phyloP scores from a whole-genome alignment of 2,329 filamentous ascomycete genomes.

The Xylariales sp. region DNA sequence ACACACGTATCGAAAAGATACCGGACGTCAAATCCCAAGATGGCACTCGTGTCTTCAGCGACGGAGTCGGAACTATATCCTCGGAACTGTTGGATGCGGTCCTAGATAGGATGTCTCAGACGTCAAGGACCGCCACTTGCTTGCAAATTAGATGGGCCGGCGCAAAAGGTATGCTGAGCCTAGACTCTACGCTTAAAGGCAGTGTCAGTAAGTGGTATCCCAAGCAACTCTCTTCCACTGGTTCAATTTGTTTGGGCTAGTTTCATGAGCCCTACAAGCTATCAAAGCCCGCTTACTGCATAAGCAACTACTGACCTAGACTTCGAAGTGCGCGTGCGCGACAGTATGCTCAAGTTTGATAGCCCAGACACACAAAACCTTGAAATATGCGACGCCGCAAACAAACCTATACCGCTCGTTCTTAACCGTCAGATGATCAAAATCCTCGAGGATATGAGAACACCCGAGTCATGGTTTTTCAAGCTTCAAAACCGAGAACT shows the following conservation, averaged over 20 bases:
- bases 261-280: neutral
- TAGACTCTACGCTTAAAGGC: constrained; percentile 71
- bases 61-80: constrained; percentile 83
- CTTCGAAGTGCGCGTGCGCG: constrained; percentile 65
- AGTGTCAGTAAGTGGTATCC: constrained; percentile 51
- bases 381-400: constrained; percentile 78
- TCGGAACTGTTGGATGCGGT: constrained; percentile 67
- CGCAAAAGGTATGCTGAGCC: constrained; percentile 78
- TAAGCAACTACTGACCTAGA: constrained; percentile 8
- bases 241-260: neutral
- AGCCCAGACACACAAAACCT: constrained; percentile 66
- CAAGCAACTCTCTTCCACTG: neutral
- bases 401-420: constrained; percentile 73
- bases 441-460: constrained; percentile 76
- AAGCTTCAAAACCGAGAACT: constrained; percentile 73
- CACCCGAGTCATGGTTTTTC: constrained; percentile 69
- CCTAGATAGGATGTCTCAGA: constrained; percentile 64
- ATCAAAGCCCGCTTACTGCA: neutral
- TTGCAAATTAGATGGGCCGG: constrained; percentile 81
- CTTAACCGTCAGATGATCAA: constrained; percentile 87
- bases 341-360: constrained; percentile 84
- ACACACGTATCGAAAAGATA: constrained; percentile 53
- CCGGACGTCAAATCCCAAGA: constrained; percentile 63
- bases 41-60: constrained; percentile 74
- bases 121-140: constrained; percentile 66